A percentile compares a stretch with the other conserved stretches of the same genome.
phyloP scores from a whole-genome alignment of 2,329 filamentous ascomycete genomes.

The Venturia nashicola region DNA sequence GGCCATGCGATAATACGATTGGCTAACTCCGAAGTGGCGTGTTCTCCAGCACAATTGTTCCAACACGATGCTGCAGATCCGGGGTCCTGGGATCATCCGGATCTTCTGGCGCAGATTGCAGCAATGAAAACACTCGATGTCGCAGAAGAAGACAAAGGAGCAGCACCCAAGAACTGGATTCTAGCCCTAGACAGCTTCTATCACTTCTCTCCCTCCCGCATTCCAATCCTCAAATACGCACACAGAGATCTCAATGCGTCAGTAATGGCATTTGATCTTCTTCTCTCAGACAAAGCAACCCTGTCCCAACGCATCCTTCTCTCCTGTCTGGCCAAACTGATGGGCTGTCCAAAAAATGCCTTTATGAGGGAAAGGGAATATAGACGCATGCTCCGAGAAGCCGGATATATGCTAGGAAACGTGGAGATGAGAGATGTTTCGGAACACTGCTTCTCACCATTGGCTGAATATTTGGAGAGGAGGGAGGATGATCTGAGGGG shows the following conservation, averaged over 20 bases:
- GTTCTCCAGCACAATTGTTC: conserved; percentile 27
- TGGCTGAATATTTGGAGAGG: conserved; percentile 32
- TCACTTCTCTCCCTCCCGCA: conserved; percentile 42
- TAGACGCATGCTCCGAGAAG: conserved; percentile 29
- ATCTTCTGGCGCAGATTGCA: background rate
- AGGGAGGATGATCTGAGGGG: conserved; percentile 22
- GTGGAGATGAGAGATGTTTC: conserved; percentile 40
- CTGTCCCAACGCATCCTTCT: conserved; percentile 20
- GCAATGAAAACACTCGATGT: conserved; percentile 4
- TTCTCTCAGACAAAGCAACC: conserved; percentile 21
- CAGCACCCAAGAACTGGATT: conserved; percentile 32
- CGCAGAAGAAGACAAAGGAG: conserved; percentile 6
- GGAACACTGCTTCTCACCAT: conserved; percentile 38
- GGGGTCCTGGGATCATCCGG: background rate
- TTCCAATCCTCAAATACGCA: conserved; percentile 32
- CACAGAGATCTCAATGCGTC: conserved; percentile 31
- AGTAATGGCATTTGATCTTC: conserved; percentile 44
- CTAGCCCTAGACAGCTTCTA: conserved; percentile 45
- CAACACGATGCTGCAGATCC: conserved; percentile 39
- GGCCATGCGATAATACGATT: conserved; percentile 19
- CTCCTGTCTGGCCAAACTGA: conserved; percentile 32
- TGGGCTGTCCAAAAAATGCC: conserved; percentile 37
- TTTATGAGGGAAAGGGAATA: conserved; percentile 38
- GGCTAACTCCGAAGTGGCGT: background rate
- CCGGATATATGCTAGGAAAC: conserved; percentile 32